Percentiles rank a stretch among this genome's conserved stretches.
These are phyloP conservation scores for Nigrospora osmanthi DNA, from an alignment of 2,329 filamentous ascomycete species.

Conservation along the genomic window DNA sequence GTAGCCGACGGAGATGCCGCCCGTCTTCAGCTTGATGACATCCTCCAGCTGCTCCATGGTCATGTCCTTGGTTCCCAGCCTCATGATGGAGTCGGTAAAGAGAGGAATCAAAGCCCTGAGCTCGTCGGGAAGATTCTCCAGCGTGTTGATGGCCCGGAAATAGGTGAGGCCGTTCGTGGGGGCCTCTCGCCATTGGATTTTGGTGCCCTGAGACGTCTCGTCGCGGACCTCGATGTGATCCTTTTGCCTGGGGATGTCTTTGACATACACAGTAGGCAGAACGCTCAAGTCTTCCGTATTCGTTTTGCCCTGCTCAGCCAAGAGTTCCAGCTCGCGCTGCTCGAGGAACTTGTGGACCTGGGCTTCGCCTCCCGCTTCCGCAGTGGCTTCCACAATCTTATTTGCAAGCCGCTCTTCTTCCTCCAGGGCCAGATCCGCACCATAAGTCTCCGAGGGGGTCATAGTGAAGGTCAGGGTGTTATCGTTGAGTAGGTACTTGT, in stretches of 20 bases:
- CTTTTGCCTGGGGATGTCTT: slow-evolving; percentile 76
- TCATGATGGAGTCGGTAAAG: slow-evolving; percentile 89
- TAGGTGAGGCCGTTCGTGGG: slow-evolving; percentile 95
- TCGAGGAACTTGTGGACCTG: slow-evolving; percentile 66
- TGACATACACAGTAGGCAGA: slow-evolving; percentile 79
- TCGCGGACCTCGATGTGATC: slow-evolving; percentile 55
- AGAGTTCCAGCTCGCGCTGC: slow-evolving; percentile 69
- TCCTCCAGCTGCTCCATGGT: slow-evolving; percentile 95
- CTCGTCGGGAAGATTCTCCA: slow-evolving; percentile 76
- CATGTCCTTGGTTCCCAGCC: slow-evolving; percentile 79
- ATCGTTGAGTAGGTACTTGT: slow-evolving; percentile 86
- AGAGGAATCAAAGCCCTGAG: slow-evolving; percentile 78
- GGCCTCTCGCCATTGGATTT: slow-evolving; percentile 84
- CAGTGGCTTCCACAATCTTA: slow-evolving; percentile 65
- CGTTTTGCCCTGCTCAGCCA: slow-evolving; percentile 77
- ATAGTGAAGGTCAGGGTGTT: slow-evolving; percentile 90
- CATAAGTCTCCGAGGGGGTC: slow-evolving; percentile 73
- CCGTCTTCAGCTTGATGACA: slow-evolving; percentile 91
- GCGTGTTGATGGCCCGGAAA: slow-evolving; percentile 78
- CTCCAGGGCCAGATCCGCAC: slow-evolving; percentile 65
- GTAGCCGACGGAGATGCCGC: slow-evolving; percentile 78
- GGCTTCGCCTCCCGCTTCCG: slow-evolving; percentile 61
- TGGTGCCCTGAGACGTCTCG: slow-evolving; percentile 54
- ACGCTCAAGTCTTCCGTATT: slow-evolving; percentile 80
- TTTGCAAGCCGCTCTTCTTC: slow-evolving; percentile 66